Conservation (phyloP, 768 basidiomycete genomes). For the Pleurotus platypus region DNA sequence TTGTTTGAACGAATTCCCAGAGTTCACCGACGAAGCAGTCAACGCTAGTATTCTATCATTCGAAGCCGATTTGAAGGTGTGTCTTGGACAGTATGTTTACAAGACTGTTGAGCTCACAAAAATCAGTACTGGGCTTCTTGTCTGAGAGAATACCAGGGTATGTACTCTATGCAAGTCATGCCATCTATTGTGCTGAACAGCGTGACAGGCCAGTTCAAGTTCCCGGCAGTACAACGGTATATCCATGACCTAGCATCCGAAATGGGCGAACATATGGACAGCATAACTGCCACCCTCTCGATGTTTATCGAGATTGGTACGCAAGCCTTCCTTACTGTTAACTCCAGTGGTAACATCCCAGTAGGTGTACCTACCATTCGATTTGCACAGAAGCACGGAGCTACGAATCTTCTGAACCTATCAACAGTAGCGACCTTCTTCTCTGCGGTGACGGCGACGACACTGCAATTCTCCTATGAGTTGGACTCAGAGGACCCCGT, state of each 20-base stretch:
- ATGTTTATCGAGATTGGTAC: constrained; percentile 76
- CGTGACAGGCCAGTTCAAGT: constrained; percentile 60
- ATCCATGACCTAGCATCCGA: constrained; percentile 72
- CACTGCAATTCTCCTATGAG: constrained; percentile 63
- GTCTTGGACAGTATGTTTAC: constrained; percentile 10
- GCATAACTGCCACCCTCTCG: constrained; percentile 60
- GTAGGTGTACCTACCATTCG: constrained; percentile 75
- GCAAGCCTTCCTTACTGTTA: constrained; percentile 15
- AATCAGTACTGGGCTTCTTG: constrained; percentile 73
- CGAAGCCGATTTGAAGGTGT: constrained; percentile 65
- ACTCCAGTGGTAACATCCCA: background rate
- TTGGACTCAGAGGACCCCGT: constrained; percentile 24
- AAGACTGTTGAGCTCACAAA: background rate
- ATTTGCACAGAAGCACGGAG: constrained; percentile 71
- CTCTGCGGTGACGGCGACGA: constrained; percentile 71
- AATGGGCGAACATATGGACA: constrained; percentile 72
- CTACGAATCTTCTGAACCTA: constrained; percentile 65
- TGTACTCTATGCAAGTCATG: constrained; percentile 6
- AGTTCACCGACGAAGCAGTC: constrained; percentile 70
- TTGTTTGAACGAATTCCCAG: constrained; percentile 76
- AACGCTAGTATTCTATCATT: constrained; percentile 66
- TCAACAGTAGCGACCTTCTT: constrained; percentile 80
- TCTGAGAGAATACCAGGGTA: constrained; percentile 60
- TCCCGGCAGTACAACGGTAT: constrained; percentile 69
- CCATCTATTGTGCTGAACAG: background rate